These are phyloP conservation scores for Sugiyamaella qingdaonensis DNA, from an alignment of 805 yeast species.

Conservation along the genomic window DNA sequence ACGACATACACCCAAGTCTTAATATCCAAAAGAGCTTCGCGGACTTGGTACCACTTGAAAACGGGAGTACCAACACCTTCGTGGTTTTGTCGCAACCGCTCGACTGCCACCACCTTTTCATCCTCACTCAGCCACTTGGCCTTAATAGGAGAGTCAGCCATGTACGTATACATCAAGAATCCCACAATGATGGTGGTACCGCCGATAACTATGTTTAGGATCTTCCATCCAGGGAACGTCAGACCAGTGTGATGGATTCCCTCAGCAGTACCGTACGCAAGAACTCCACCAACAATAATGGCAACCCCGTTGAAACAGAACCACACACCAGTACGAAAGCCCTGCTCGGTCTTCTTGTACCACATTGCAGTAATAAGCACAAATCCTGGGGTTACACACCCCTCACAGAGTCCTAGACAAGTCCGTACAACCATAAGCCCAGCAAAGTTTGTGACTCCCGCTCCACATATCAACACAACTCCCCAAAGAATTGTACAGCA, in stretches of 20 bases:
- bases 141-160: constrained; percentile 20
- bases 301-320: constrained; percentile 43
- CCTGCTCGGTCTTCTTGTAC: constrained; percentile 47
- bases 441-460: constrained; percentile 39
- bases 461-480: constrained; percentile 15
- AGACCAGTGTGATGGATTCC: constrained; percentile 28
- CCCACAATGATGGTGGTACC: constrained; percentile 20
- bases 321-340: constrained; percentile 41
- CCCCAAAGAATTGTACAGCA: constrained; percentile 19
- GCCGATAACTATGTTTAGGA: constrained; percentile 26
- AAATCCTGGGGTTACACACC: constrained; percentile 53
- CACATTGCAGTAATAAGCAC: constrained; percentile 54
- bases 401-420: constrained; percentile 50
- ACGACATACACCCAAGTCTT: constrained; percentile 31
- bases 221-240: constrained; percentile 42
- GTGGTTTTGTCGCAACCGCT: constrained; percentile 31
- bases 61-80: constrained; percentile 42
- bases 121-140: constrained; percentile 22
- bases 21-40: constrained; percentile 41
- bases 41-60: constrained; percentile 40
- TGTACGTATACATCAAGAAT: constrained; percentile 11
- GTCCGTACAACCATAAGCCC: constrained; percentile 47
- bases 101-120: constrained; percentile 23
- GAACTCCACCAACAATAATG: constrained; percentile 41
- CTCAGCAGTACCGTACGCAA: constrained; percentile 43